phyloP scores from a whole-genome alignment of 176 grass and related monocot species.

The Dendrocalamus sinicus region DNA sequence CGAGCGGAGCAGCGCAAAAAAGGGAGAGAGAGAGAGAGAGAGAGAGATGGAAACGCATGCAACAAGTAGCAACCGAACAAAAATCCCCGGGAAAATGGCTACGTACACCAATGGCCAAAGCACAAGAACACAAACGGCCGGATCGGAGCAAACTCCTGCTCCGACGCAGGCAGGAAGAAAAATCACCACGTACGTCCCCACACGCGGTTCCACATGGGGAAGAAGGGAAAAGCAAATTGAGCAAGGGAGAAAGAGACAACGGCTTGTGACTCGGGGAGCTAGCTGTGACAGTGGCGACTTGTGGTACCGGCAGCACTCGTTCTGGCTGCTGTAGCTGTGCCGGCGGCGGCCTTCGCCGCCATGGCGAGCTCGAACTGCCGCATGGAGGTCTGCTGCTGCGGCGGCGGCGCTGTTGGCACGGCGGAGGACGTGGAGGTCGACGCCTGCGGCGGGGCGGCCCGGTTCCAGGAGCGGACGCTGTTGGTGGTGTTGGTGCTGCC shows the following conservation, averaged over 20 bases:
- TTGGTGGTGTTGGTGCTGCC: slow-evolving; percentile 62
- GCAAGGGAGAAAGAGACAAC: slow-evolving; percentile 39
- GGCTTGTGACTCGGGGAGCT: slow-evolving; percentile 43
- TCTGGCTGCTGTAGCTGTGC: background rate
- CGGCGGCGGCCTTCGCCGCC: slow-evolving; percentile 53
- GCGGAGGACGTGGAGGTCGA: background rate
- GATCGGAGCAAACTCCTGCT: background rate
- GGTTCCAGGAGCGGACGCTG: slow-evolving; percentile 62
- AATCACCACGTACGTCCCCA: background rate
- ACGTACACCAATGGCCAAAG: slow-evolving; percentile 36
- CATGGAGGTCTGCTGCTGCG: background rate
- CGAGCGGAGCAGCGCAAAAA: background rate
- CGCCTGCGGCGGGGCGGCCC: slow-evolving; percentile 23
- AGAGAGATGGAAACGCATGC: background rate
- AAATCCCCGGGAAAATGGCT: slow-evolving; percentile 19
- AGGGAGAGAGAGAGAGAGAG: no score
- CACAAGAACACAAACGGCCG: slow-evolving; percentile 30
- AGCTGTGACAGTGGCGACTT: slow-evolving; percentile 29
- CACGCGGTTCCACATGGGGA: slow-evolving; percentile 9
- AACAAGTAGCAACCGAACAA: slow-evolving; percentile 50
- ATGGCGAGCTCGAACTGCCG: slow-evolving; percentile 83
- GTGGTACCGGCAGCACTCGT: background rate
- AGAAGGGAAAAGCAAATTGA: background rate
- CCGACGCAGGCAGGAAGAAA: background rate
- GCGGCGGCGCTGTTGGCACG: background rate